A percentile compares a stretch with the other conserved stretches of the same genome.
phyloP scores from a whole-genome alignment of 2,329 filamentous ascomycete genomes.

The Aspergillus carbonarius region DNA sequence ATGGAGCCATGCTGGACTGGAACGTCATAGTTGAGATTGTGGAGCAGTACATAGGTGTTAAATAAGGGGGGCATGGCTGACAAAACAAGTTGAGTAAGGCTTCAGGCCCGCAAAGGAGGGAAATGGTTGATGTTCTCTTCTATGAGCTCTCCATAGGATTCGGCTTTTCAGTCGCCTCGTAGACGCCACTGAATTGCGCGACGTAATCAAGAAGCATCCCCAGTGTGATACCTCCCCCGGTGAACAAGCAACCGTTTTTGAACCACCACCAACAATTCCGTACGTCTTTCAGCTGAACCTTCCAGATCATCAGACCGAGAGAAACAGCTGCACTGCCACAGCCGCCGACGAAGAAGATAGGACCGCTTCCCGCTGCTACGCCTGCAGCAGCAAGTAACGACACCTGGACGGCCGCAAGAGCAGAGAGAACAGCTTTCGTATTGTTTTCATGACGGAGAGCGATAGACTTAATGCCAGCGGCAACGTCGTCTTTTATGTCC shows the following conservation, averaged over 20 bases:
- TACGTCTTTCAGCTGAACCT: constrained; percentile 57
- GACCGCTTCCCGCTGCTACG: constrained; percentile 54
- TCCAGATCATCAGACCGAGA: constrained; percentile 59
- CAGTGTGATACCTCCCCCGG: constrained; percentile 58
- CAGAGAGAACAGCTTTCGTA: constrained; percentile 45
- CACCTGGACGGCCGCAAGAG: constrained; percentile 43
- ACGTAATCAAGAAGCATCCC: constrained; percentile 58
- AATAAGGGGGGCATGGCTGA: not conserved
- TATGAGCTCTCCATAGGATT: not conserved
- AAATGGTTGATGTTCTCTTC: not conserved
- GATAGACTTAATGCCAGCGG: constrained; percentile 53
- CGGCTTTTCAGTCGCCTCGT: constrained; percentile 16
- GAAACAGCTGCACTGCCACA: constrained; percentile 58
- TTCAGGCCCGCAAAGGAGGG: not conserved
- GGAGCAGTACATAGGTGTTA: constrained; percentile 43
- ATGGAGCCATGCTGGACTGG: constrained; percentile 83
- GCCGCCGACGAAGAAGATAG: constrained; percentile 58
- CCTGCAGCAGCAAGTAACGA: constrained; percentile 46
- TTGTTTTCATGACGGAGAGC: constrained; percentile 50
- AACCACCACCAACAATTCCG: constrained; percentile 66
- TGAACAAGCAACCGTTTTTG: constrained; percentile 61
- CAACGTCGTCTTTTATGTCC: constrained; percentile 52
- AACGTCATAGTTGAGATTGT: constrained; percentile 67
- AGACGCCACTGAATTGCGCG: constrained; percentile 28
- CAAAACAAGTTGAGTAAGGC: not conserved